A percentile compares a stretch with the other conserved stretches of the same genome.
Conservation (phyloP, 2,329 filamentous ascomycete genomes). For the Gnomoniopsis sp. region DNA sequence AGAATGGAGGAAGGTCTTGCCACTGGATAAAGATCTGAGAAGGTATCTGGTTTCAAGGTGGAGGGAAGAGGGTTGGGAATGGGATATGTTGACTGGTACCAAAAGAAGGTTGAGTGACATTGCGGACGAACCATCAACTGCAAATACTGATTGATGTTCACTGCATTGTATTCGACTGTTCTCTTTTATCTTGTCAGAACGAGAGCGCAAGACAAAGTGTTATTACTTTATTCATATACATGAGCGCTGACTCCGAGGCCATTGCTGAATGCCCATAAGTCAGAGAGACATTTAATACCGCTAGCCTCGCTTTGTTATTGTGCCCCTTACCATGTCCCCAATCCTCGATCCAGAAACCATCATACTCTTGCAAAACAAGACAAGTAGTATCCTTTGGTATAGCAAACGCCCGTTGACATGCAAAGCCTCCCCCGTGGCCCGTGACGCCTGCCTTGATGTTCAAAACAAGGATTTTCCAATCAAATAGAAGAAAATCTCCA, state of each 20-base stretch:
- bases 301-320: too few relatives aligned
- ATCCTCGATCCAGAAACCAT: neutral
- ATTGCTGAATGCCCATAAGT: too few relatives aligned
- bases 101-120: neutral
- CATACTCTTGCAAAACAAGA: neutral
- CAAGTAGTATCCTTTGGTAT: neutral
- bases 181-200: too few relatives aligned
- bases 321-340: neutral
- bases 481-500: neutral
- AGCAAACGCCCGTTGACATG: neutral
- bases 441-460: neutral
- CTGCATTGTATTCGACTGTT: too few relatives aligned
- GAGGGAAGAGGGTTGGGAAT: neutral
- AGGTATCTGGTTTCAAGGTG: neutral
- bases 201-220: too few relatives aligned
- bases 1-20: neutral
- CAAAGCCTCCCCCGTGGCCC: neutral
- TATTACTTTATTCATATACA: too few relatives aligned
- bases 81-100: neutral
- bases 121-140: too few relatives aligned
- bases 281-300: too few relatives aligned
- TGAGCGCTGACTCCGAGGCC: too few relatives aligned
- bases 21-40: neutral
- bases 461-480: neutral
- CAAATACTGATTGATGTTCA: too few relatives aligned